A percentile compares a stretch with the other conserved stretches of the same genome.
phyloP scores from a whole-genome alignment of 2,329 filamentous ascomycete species.

The Sclerotinia borealis region DNA sequence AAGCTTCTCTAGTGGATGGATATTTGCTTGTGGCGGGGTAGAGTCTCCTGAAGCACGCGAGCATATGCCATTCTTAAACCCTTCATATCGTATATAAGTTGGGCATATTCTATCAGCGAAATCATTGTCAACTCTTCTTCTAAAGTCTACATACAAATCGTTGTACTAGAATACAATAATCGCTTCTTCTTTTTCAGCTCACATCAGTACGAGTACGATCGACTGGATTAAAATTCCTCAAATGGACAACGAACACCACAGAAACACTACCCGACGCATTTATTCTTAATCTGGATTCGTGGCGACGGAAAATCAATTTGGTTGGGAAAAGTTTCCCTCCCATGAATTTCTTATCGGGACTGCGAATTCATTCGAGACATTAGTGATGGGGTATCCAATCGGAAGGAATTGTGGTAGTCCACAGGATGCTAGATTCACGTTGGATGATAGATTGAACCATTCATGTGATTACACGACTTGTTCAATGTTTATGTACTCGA shows the following conservation, averaged over 20 bases:
- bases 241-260: neutral
- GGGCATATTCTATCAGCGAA: neutral
- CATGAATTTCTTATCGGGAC: neutral
- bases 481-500: neutral
- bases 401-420: neutral
- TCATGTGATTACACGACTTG: constrained; percentile 7
- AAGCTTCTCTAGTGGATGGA: neutral
- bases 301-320: neutral
- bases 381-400: neutral
- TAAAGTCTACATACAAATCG: neutral
- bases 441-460: neutral
- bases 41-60: neutral
- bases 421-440: neutral
- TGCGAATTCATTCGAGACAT: neutral
- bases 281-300: neutral
- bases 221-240: neutral
- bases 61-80: neutral
- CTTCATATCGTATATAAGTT: neutral
- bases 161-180: neutral
- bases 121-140: neutral
- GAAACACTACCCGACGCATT: neutral
- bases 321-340: neutral
- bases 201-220: neutral
- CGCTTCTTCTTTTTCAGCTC: neutral
- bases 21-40: neutral